Evolutionary conservation across 2,329 filamentous ascomycete genomes (phyloP).

Genomic region (Cordyceps javanica): DNA sequence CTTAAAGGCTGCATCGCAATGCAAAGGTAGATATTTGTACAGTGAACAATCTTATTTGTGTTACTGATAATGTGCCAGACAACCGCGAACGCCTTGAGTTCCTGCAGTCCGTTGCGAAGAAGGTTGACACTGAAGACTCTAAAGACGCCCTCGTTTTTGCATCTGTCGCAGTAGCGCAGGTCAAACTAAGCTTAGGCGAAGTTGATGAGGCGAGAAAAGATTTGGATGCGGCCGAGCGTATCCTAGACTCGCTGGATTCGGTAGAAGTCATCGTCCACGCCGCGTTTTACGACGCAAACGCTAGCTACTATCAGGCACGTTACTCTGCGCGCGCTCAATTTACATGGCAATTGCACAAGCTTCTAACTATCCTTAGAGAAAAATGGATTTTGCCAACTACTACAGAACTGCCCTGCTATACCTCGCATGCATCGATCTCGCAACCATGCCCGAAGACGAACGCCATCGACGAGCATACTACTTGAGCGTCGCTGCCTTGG

Average conservation of each 20-base stretch:
- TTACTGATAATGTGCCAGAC: conserved; percentile 47
- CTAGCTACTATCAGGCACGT: conserved; percentile 79
- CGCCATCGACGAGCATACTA: conserved; percentile 83
- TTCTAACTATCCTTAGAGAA: conserved; percentile 37
- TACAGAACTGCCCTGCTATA: conserved; percentile 97
- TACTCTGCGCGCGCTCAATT: not conserved
- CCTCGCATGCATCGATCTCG: conserved; percentile 88
- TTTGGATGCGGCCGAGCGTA: conserved; percentile 78
- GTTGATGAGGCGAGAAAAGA: conserved; percentile 79
- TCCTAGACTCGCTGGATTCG: conserved; percentile 86
- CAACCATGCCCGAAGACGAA: conserved; percentile 66
- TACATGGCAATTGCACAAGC: not conserved
- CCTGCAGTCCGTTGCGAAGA: conserved; percentile 73
- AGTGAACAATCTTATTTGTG: not conserved
- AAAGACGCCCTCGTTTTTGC: conserved; percentile 96
- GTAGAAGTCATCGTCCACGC: conserved; percentile 95
- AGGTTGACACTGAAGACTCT: conserved; percentile 85
- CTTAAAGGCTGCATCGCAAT: conserved; percentile 79
- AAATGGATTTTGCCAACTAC: conserved; percentile 90
- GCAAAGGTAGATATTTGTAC: conserved; percentile 51
- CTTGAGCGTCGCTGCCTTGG: conserved; percentile 83
- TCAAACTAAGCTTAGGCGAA: conserved; percentile 75
- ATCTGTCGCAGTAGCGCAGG: conserved; percentile 79
- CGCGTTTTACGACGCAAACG: conserved; percentile 91
- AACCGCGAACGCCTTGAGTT: conserved; percentile 81